A percentile compares a stretch with the other conserved stretches of the same genome.
phyloP scores from a whole-genome alignment of 2,329 filamentous ascomycete genomes.

The Trichophyton simii region DNA sequence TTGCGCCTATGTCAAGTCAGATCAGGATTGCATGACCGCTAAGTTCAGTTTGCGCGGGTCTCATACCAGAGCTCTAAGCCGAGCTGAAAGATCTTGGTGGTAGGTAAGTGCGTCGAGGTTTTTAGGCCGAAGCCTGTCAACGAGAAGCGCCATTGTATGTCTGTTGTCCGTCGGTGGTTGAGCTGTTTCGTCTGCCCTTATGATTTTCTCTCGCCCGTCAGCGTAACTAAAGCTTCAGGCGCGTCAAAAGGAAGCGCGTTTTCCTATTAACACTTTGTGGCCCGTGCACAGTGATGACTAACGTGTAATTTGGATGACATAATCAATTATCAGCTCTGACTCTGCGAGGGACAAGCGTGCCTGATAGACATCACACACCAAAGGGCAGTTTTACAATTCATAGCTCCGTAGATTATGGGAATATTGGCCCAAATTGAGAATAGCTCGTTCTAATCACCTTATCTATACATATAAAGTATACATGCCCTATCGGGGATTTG shows the following conservation, averaged over 20 bases:
- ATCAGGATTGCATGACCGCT: constrained; percentile 4
- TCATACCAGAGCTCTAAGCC: constrained; percentile 70
- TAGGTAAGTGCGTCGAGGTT: constrained; percentile 57
- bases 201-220: neutral
- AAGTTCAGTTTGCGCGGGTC: neutral
- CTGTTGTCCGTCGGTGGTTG: neutral
- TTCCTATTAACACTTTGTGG: neutral
- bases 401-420: neutral
- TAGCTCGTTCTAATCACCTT: neutral
- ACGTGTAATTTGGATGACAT: neutral
- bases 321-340: no score
- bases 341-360: neutral
- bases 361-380: no score
- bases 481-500: neutral
- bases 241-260: constrained; percentile 20
- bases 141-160: constrained; percentile 47
- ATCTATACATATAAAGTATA: neutral
- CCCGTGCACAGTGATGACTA: neutral
- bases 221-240: constrained; percentile 13
- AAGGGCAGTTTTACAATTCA: neutral
- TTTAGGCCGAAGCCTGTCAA: constrained; percentile 49
- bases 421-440: neutral
- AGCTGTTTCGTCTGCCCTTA: neutral
- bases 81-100: constrained; percentile 74
- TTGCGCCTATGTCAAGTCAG: constrained; percentile 54